Base-by-base conservation (phyloP, 768 basidiomycete genomes). In the Boletus vinaceobasis region DNA sequence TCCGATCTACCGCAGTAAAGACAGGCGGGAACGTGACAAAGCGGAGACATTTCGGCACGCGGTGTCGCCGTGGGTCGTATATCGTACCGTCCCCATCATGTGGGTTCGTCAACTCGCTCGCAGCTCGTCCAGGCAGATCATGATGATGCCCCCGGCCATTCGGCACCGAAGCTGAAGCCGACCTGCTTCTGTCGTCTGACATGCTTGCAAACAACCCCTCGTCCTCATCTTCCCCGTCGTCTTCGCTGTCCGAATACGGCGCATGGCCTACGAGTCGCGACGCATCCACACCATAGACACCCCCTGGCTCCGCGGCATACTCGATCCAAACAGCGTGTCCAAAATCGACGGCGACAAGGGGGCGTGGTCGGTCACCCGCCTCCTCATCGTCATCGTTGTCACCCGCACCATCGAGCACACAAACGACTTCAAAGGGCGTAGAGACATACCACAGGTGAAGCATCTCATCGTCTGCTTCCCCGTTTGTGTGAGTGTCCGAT, bases 321-420 rank as follows among this genome's bases (percentile, higher is more conserved):
- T 89, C 87, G 44, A 94, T 82, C 82, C 90, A 88, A 35, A 90
- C 86, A 17, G 92, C 88, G 62, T 93, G 90, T 39, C 90, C 89
- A 72, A 94, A 95, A 65, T 94, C 84, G 7, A 93, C 86, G 0
- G 87, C 87, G n/a, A 89, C 82, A 14, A 89, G 76, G 23, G 87
- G 87, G 3, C 87, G 76, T 19, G 84, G 83, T 5, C 83, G 75
- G 31, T 82, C 83, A 27, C 60, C 48, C 31, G 61, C 49, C 36
- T 72, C 71, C 14, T 71, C 71, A 0, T 71, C 70, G 15, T 69
- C 71, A n/a, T 67, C 67, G n/a, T 60, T 56, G 31, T 67, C 69
- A 27, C 57, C 36, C 21, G 60, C n/a, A 33, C 60, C 56, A 52
- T 87, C 86, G 47, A 77, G 70, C 19, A 87, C 81, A 56, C 85